Base-by-base conservation (phyloP, 2,329 filamentous ascomycete species). In the Fusarium albosuccineum region DNA sequence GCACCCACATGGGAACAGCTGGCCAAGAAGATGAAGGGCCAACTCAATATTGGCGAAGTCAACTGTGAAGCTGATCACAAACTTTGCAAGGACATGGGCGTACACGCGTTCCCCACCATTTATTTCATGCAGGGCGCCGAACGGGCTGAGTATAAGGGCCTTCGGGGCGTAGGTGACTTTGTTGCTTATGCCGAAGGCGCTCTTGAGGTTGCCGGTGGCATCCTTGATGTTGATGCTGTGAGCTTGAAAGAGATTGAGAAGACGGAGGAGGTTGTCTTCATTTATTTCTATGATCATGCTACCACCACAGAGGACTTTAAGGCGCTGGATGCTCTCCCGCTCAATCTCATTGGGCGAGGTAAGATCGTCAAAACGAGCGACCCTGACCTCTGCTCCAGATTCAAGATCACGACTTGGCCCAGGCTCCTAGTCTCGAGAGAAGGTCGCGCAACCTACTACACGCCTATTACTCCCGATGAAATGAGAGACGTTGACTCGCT, bases 381-480 rank as follows among this genome's bases (percentile, higher is more conserved):
- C 74, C 85, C 88, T 13, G 85, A 85, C 54, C 84, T 99, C 60
- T 91, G 87, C 62, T 87, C 93, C 45, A 87, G 93, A 59, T 99
- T 94, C 86, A 97, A 97, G 85, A 96, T 99, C 73, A 94, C 92
- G 5, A 98, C 95, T 1, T 98, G 94, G 93, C 96, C 96, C n/a
- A 90, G 95, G 57, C 83, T 99, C 42, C 80, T 99, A 62, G 96
- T 97, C 4, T 92, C 93, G 11, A 87, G 96, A 60, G 94, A 97
- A 76, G 94, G 94, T 9, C 90, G 94, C 44, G 91, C 96, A 39
- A 95, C 90, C 1, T 97, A 97, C 79, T 99, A 97, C 78, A 92
- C 89, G 29, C 92, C 92, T 8, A 85, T 97, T 39, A 92, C 93
- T 1, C 96, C 96, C 1, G 88, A 91, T 73, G 94, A 97, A 72